Conservation (phyloP, 352 stramenopile genomes). For the Phytophthora quininea region DNA sequence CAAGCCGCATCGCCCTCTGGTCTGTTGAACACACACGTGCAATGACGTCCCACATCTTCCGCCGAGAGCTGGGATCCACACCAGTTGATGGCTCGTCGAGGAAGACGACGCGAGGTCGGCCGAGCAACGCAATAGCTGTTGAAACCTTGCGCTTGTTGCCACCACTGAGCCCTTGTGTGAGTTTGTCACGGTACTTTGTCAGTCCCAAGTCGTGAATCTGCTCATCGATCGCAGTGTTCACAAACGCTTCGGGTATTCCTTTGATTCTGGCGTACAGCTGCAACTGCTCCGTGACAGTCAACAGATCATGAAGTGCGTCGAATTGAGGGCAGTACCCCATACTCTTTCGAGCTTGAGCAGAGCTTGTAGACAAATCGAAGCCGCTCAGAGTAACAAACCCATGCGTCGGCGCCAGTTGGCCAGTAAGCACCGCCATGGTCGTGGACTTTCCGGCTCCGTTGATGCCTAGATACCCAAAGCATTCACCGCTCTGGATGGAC, state of each 20-base stretch:
- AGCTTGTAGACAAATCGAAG: constrained; percentile 47
- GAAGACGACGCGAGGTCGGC: constrained; percentile 90
- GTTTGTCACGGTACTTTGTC: constrained; percentile 61
- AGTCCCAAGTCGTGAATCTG: constrained; percentile 69
- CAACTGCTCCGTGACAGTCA: constrained; percentile 93
- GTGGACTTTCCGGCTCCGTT: constrained; percentile 90
- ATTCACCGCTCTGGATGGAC: constrained; percentile 67
- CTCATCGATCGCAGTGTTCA: constrained; percentile 51
- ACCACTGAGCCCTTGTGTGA: constrained; percentile 42
- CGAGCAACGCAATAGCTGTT: constrained; percentile 93
- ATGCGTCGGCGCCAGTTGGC: constrained; percentile 52
- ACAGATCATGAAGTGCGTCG: constrained; percentile 92
- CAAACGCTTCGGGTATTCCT: constrained; percentile 47
- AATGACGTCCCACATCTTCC: constrained; percentile 95
- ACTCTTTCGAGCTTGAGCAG: constrained; percentile 41
- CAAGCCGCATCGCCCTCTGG: constrained; percentile 32
- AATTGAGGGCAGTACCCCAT: constrained; percentile 95
- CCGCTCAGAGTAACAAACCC: constrained; percentile 60
- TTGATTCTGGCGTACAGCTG: constrained; percentile 92
- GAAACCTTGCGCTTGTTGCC: constrained; percentile 93
- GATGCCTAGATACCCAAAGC: constrained; percentile 90
- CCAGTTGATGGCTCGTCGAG: constrained; percentile 96
- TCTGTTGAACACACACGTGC: constrained; percentile 53
- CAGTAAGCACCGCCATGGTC: constrained; percentile 80
- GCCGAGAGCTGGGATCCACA: constrained; percentile 91